Conservation (phyloP, 345 rosid genomes). For the Erysimum cheiranthoides region DNA sequence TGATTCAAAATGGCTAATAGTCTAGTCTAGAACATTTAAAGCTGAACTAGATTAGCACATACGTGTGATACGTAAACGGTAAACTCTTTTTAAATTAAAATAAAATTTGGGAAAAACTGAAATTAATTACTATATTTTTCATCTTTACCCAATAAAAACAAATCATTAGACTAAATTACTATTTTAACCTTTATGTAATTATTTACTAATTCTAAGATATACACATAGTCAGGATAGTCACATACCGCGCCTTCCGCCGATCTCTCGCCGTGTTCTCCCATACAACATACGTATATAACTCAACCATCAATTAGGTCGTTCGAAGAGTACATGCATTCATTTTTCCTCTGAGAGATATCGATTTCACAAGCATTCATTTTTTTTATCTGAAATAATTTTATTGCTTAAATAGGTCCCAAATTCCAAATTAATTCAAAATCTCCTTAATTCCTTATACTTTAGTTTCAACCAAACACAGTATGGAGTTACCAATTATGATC, state of each 20-base stretch:
- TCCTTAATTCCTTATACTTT: too few species aligned
- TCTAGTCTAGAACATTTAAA: not conserved
- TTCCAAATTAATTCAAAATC: too few species aligned
- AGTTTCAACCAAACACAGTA: too few species aligned
- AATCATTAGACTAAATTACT: not conserved
- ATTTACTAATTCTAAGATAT: too few species aligned
- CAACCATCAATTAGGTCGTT: not conserved
- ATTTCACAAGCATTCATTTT: not conserved
- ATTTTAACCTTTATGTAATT: not conserved
- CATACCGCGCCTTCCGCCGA: too few species aligned
- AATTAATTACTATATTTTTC: not conserved
- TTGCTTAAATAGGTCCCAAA: not conserved
- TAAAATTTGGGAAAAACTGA: not conserved
- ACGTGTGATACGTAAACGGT: not conserved
- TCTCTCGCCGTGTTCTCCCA: too few species aligned
- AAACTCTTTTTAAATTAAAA: not conserved
- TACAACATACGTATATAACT: too few species aligned
- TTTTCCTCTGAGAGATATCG: not conserved
- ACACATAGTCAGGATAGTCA: too few species aligned
- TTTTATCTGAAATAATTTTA: not conserved
- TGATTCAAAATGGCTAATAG: not conserved
- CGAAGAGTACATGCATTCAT: not conserved
- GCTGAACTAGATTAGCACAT: conserved; percentile 2
- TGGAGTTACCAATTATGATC: not conserved
- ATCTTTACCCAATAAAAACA: not conserved